These are phyloP conservation scores for Alternaria tenuissima DNA, from an alignment of 2,329 filamentous ascomycete species.

Conservation along the genomic window DNA sequence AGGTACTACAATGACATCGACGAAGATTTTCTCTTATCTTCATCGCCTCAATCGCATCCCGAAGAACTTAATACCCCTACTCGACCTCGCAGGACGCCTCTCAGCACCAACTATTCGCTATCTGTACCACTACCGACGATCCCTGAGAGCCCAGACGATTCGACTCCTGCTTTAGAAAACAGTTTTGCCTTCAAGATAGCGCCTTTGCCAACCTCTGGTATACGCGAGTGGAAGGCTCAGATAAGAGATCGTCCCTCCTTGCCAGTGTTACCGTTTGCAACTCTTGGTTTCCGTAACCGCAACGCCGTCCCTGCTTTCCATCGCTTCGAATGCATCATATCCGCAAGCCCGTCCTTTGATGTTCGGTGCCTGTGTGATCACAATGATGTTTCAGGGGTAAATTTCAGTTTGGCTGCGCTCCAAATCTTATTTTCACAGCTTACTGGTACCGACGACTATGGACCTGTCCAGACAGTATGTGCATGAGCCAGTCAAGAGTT, in stretches of 20 bases:
- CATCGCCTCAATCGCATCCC: not conserved
- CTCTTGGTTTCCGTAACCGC: conserved; percentile 3
- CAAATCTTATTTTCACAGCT: conserved; percentile 7
- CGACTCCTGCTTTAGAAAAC: not conserved
- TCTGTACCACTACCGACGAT: not conserved
- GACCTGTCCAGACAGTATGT: not conserved
- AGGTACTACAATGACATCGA: not conserved
- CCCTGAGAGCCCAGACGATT: not conserved
- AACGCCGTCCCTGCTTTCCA: conserved; percentile 5
- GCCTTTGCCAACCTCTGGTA: not conserved
- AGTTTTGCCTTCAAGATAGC: not conserved
- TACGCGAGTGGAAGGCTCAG: conserved; percentile 1
- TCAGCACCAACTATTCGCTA: not conserved
- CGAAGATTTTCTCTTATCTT: not conserved
- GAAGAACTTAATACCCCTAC: not conserved
- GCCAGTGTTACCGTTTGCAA: conserved; percentile 9
- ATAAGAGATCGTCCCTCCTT: not conserved
- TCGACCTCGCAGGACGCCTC: not conserved
- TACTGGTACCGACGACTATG: conserved; percentile 2
- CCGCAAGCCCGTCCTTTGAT: not conserved
- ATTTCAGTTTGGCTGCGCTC: conserved; percentile 4
- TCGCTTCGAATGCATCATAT: not conserved
- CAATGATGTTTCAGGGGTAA: not conserved
- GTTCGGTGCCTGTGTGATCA: not conserved
- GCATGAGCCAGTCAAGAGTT: not conserved